phyloP scores from a whole-genome alignment of 2,329 filamentous ascomycete species.

The Epicoccum nigrum region DNA sequence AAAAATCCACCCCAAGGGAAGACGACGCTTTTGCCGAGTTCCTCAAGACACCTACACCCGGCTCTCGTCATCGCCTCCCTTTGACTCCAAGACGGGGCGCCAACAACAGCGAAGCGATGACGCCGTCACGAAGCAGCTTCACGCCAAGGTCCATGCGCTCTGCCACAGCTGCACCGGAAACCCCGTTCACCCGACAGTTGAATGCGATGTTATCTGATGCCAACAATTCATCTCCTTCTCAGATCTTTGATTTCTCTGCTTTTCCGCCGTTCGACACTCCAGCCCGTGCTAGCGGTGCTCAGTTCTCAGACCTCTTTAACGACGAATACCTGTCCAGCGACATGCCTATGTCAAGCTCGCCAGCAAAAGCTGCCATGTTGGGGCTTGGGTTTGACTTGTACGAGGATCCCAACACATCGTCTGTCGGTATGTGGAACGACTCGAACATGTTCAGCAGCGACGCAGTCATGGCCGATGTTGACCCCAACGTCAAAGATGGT shows the following conservation, averaged over 20 bases:
- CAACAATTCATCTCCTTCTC: slow-evolving; percentile 39
- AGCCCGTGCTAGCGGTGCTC: slow-evolving; percentile 24
- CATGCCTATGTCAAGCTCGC: slow-evolving; percentile 45
- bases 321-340: slow-evolving; percentile 47
- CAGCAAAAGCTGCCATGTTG: slow-evolving; percentile 31
- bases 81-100: slow-evolving; percentile 41
- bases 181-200: slow-evolving; percentile 68
- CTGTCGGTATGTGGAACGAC: slow-evolving; percentile 42
- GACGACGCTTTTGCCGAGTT: slow-evolving; percentile 58
- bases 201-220: slow-evolving; percentile 62
- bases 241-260: slow-evolving; percentile 44
- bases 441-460: slow-evolving; percentile 44
- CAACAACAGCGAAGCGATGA: slow-evolving; percentile 33
- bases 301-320: slow-evolving; percentile 37
- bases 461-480: slow-evolving; percentile 28
- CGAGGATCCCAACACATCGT: slow-evolving; percentile 46
- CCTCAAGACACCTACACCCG: slow-evolving; percentile 54
- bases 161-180: slow-evolving; percentile 47
- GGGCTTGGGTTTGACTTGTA: slow-evolving; percentile 44
- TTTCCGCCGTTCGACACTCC: slow-evolving; percentile 42
- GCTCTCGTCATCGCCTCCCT: slow-evolving; percentile 44
- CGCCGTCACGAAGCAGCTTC: slow-evolving; percentile 47
- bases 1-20: slow-evolving; percentile 64
- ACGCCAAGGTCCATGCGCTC: slow-evolving; percentile 43
- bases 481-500: slow-evolving; percentile 14